Base-by-base conservation (phyloP, 345 rosid species). In the Rhodomyrtus tomentosa region DNA sequence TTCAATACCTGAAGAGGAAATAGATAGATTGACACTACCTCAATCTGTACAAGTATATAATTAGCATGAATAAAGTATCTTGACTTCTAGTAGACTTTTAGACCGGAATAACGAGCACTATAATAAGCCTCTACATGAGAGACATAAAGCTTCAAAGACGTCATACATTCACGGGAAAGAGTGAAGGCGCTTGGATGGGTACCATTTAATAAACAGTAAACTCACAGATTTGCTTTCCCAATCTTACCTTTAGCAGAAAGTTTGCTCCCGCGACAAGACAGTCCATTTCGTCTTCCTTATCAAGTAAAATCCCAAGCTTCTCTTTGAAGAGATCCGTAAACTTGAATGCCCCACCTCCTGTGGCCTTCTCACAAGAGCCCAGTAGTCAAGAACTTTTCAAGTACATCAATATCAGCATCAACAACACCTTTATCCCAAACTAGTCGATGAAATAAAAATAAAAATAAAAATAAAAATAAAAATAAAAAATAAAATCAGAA, bases 341-440 rank as follows among this genome's bases (percentile, higher is more conserved):
- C 88, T 93, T 96, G 93, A 91, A 93, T 22, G 99, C 99, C 84
- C 99, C 99, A 50, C 99, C 99, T 56, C 99, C 99, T 85, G 99
- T 97, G 85, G 99, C 99, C 99, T 95, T 88, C 89, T 56, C 84
- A 88, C 29, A 88, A 82, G 85, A 72, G 80, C 56, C 74, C 85
- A 85, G 32, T 24, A 27, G 21, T 81, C 53, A 80, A 81, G 24
- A 50, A 81, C 55, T 27, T 81, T 32, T 29, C 53, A 32, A 51
- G 83, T 51, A 51, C n/a, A n/a, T n/a, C n/a, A n/a, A n/a, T n/a
- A n/a, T n/a, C n/a, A n/a, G n/a, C n/a, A n/a, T n/a, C n/a, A n/a
- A n/a, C n/a, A n/a, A n/a, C n/a, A n/a, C n/a, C n/a, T n/a, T n/a
- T n/a, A n/a, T n/a, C n/a, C n/a, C n/a, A n/a, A n/a, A n/a, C n/a